Conservation (phyloP, 148 eudicot species). For the Silene uniflora region DNA sequence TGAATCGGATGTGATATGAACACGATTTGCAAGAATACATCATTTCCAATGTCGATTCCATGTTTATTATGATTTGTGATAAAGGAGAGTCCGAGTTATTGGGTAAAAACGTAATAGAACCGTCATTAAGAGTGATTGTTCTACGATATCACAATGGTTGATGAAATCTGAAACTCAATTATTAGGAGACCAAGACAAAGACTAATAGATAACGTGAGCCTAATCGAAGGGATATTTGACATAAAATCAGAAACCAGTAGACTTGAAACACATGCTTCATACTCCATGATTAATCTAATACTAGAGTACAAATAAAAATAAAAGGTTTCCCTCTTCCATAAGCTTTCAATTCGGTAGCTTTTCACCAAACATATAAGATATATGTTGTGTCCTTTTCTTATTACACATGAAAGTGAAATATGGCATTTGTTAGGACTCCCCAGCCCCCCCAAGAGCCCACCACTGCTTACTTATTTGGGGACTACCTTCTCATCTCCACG, state of each 20-base stretch:
- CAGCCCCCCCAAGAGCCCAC: background rate
- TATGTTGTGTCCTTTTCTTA: background rate
- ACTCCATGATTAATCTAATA: too few relatives aligned
- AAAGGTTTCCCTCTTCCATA: background rate
- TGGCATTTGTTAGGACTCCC: background rate
- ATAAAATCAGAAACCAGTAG: background rate
- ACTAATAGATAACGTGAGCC: background rate
- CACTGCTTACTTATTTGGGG: background rate
- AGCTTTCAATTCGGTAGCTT: background rate
- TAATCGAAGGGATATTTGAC: background rate
- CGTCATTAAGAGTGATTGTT: too few relatives aligned
- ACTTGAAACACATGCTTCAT: background rate
- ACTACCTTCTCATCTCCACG: background rate
- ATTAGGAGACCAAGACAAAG: too few relatives aligned
- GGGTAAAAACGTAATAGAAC: too few relatives aligned
- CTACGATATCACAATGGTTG: too few relatives aligned
- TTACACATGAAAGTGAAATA: background rate
- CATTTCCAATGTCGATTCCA: too few relatives aligned
- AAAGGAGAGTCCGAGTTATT: too few relatives aligned
- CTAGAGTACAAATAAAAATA: too few relatives aligned
- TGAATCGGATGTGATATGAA: too few relatives aligned
- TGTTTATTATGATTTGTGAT: too few relatives aligned
- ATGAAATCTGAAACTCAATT: too few relatives aligned
- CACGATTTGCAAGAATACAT: too few relatives aligned
- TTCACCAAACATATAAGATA: background rate